Base-by-base conservation (phyloP, 2,329 filamentous ascomycete genomes). In the Thermomyces lanuginosus region DNA sequence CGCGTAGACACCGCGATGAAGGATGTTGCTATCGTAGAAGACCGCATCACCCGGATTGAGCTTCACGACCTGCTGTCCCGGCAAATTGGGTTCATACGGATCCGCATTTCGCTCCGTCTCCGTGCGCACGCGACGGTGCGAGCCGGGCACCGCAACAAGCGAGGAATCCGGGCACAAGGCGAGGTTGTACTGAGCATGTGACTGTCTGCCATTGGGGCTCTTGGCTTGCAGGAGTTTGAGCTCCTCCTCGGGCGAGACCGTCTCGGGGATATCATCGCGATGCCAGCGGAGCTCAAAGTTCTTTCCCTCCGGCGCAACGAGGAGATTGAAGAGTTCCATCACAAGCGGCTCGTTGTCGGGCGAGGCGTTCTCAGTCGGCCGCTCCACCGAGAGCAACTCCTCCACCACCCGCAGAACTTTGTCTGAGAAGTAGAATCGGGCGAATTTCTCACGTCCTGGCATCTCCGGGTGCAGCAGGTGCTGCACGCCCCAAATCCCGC, bases 11-110 rank as follows among this genome's bases (percentile, higher is more conserved):
- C 56, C 55, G 4, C 57, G 48, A 29, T 60, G 57, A 29, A 91
- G 49, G 36, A 92, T 91, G 49, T 92, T 91, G 45, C 84, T 91
- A 50, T 92, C 73, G 46, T 92, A 92, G 43, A 92, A 92, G 21
- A 78, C 78, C 9, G 77, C 70, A 51, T 92, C 82, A 0, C 82
- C 82, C 0, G 80, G 64, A 35, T 66, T 56, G 34, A 91, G 58
- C 44, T 59, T 45, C 9, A 91, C 80, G 3, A 67, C 53, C 8
- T 74, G 44, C 57, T 83, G 73, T 0, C 58, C 69, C 0, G 73
- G 70, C 38, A 89, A 40, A 2, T 56, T 43, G 2, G 55, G 44
- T 38, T 74, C 75, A 41, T 70, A 77, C 0, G 76, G 73, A 11
- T 61, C 69, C 1, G 79, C 80, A 5, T 43, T 50, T 8, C 80